Conservation (phyloP, 805 yeast genomes). For the Candida sonorensis region DNA sequence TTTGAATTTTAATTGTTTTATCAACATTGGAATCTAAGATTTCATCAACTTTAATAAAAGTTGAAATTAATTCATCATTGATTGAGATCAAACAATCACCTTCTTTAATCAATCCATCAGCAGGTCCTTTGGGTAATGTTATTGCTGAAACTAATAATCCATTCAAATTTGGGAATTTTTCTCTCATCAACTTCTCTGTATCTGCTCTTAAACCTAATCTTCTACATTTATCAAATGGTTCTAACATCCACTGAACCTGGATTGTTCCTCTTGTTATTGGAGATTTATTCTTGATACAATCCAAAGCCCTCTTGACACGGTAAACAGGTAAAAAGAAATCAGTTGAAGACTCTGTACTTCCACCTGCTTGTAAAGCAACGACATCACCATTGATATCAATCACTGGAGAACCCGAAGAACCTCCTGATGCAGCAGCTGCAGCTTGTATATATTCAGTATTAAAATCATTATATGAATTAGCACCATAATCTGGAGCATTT, state of each 20-base stretch:
- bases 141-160: slow-evolving; percentile 82
- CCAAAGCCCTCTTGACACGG: slow-evolving; percentile 75
- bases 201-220: slow-evolving; percentile 75
- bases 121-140: slow-evolving; percentile 81
- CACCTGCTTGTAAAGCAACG: slow-evolving; percentile 93
- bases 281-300: slow-evolving; percentile 51
- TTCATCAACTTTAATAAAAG: slow-evolving; percentile 77
- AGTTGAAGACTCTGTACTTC: slow-evolving; percentile 83
- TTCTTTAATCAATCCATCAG: slow-evolving; percentile 63
- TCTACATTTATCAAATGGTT: slow-evolving; percentile 86
- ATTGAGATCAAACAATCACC: slow-evolving; percentile 81
- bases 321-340: slow-evolving; percentile 86
- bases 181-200: slow-evolving; percentile 65
- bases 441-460: slow-evolving; percentile 94
- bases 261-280: slow-evolving; percentile 85
- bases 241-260: slow-evolving; percentile 82
- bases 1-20: slow-evolving; percentile 41
- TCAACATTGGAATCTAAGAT: slow-evolving; percentile 71
- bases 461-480: slow-evolving; percentile 82
- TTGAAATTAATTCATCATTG: slow-evolving; percentile 54
- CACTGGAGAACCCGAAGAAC: slow-evolving; percentile 95
- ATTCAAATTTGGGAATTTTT: slow-evolving; percentile 61
- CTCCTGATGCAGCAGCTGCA: slow-evolving; percentile 94
- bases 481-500: slow-evolving; percentile 92
- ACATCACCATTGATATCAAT: slow-evolving; percentile 83